Base-by-base conservation (phyloP, 768 basidiomycete species). In the Calocybe indica region DNA sequence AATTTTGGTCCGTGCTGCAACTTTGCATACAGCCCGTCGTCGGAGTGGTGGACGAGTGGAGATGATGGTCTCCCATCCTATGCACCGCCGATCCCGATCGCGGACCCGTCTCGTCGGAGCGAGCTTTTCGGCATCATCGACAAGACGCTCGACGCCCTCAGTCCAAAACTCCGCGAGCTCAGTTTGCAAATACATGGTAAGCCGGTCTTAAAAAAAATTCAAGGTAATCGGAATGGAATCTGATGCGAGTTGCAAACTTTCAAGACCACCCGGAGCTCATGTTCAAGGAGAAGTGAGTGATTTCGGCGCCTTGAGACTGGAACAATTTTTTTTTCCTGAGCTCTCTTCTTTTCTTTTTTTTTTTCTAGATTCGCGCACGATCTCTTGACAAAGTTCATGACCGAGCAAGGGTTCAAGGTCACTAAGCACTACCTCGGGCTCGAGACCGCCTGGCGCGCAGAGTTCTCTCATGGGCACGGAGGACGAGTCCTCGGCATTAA, bases 371-470 rank as follows among this genome's bases (percentile, higher is more conserved):
- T 78, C 60, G 86, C 89, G 7, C 88, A 90, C 53, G 82, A 88
- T 53, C 61, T 68, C 12, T 66, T 91, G 45, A 80, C 84, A 2
- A 62, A 69, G 29, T 89, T 83, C 65, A 85, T 91, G 82, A 62
- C 69, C 33, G 57, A 63, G 33, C 75, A 82, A 48, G 86, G 85
- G 6, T 92, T 89, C 62, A 62, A 64, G n/a, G 82, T 90, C 15
- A 88, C 82, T 2, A 70, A 66, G 43, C 80, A 82, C 56, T 88
- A 90, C 56, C 75, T 84, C 42, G 82, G 79, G 11, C 72, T 92
- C 3, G 61, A 75, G 10, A 91, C 88, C 15, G 88, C 89, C 3
- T 92, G 87, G 84, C 72, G 78, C 46, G 89, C 89, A 2, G 83
- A 82, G 56, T 89, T 74, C 62, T 69, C 70, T 34, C 75, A 79